phyloP scores from a whole-genome alignment of 1,284 basidiomycete genomes.

The Fomitopsis pinicola region DNA sequence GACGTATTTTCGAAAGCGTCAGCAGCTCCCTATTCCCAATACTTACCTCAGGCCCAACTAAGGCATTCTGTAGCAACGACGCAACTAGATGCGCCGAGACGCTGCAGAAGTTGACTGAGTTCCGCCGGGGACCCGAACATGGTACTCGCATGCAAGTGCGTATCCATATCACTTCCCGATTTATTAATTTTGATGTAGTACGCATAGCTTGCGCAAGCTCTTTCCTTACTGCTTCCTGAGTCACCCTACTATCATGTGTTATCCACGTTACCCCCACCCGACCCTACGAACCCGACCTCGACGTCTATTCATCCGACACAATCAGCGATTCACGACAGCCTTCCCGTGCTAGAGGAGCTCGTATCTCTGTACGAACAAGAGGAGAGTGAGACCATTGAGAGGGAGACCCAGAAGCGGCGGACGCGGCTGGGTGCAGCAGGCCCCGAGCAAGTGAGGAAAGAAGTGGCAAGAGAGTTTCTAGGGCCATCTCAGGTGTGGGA shows the following conservation, averaged over 20 bases:
- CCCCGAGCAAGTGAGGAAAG: slow-evolving; percentile 65
- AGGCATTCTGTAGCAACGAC: slow-evolving; percentile 46
- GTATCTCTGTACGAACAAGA: slow-evolving; percentile 51
- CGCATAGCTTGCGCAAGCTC: slow-evolving; percentile 58
- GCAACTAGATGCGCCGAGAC: slow-evolving; percentile 75
- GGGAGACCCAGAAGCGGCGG: slow-evolving; percentile 73
- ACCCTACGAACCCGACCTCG: slow-evolving; percentile 69
- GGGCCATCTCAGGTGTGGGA: slow-evolving; percentile 50
- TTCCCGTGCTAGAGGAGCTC: slow-evolving; percentile 69
- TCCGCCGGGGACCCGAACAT: slow-evolving; percentile 45
- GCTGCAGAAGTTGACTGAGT: slow-evolving; percentile 72
- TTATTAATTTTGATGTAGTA: not conserved
- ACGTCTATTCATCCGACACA: slow-evolving; percentile 58
- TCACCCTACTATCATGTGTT: slow-evolving; percentile 68
- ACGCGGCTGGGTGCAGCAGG: slow-evolving; percentile 68
- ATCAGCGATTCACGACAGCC: slow-evolving; percentile 62
- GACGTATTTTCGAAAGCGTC: slow-evolving; percentile 57
- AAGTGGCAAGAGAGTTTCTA: slow-evolving; percentile 63
- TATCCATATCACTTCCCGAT: not conserved
- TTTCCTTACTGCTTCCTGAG: slow-evolving; percentile 72
- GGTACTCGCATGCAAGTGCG: slow-evolving; percentile 59
- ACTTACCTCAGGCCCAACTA: not conserved
- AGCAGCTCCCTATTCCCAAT: slow-evolving; percentile 15
- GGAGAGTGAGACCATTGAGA: slow-evolving; percentile 52
- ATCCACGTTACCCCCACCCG: slow-evolving; percentile 65